Evolutionary conservation across 1,284 basidiomycete genomes (phyloP).

Genomic region (Puccinia triticina): DNA sequence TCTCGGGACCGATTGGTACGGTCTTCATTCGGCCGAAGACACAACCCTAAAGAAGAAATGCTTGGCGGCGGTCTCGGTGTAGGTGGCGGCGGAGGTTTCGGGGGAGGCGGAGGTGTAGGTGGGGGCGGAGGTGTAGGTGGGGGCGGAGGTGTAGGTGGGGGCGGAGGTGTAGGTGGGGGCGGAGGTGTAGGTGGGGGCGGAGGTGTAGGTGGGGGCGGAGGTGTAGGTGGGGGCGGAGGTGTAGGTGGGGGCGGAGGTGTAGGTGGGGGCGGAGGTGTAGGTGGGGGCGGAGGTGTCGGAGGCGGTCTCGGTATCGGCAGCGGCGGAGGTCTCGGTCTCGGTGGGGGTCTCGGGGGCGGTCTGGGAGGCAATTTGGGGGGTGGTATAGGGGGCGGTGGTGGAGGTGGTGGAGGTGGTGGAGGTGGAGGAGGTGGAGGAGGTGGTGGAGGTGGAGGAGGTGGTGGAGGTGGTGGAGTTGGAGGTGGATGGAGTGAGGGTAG

Average conservation of each 20-base stretch:
- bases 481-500: background rate
- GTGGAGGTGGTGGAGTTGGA: slow-evolving; percentile 1
- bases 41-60: background rate
- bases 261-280: slow-evolving; percentile 14
- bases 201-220: too few relatives aligned
- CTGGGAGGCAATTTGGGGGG: background rate
- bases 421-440: background rate
- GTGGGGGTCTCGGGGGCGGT: slow-evolving; percentile 3
- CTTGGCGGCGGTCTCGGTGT: background rate
- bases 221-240: too few relatives aligned
- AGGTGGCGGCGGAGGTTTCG: background rate
- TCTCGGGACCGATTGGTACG: background rate
- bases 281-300: background rate
- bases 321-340: slow-evolving; percentile 1
- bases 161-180: too few relatives aligned
- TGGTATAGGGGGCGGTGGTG: slow-evolving; percentile 28
- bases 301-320: slow-evolving; percentile 3
- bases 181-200: too few relatives aligned
- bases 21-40: background rate
- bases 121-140: background rate
- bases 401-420: slow-evolving; percentile 18
- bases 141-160: background rate
- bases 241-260: background rate
- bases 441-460: background rate
- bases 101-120: background rate